These are phyloP conservation scores for Triticum turgidum DNA, from an alignment of 176 grass and related monocot species.

Conservation along the genomic window DNA sequence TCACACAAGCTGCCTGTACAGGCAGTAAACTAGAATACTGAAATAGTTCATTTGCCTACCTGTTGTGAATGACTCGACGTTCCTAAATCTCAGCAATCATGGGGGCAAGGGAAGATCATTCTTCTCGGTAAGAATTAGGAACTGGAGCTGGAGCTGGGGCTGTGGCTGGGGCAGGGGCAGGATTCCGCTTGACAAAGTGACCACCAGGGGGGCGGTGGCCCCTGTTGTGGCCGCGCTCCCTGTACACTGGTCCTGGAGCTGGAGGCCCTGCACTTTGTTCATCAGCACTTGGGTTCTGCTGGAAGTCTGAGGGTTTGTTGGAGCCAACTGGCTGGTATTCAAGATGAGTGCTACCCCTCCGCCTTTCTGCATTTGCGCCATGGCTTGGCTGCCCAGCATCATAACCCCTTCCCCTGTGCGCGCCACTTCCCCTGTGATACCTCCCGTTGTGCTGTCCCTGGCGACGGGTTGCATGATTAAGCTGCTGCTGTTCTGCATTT, in stretches of 20 bases:
- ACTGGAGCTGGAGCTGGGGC: constrained; percentile 1
- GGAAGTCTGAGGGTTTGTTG: constrained; percentile 36
- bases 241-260: constrained; percentile 32
- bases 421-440: constrained; percentile 52
- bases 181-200: constrained; percentile 48
- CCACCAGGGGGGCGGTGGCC: constrained; percentile 22
- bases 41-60: constrained; percentile 17
- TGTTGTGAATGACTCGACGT: constrained; percentile 1
- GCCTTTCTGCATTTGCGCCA: constrained; percentile 38
- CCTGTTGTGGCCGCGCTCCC: constrained; percentile 35
- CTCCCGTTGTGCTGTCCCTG: constrained; percentile 50
- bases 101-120: constrained; percentile 26
- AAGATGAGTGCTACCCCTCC: constrained; percentile 46
- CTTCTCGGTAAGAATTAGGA: constrained; percentile 32
- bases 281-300: constrained; percentile 34
- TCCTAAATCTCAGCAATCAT: constrained; percentile 1
- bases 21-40: not conserved
- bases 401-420: constrained; percentile 53
- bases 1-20: constrained; percentile 10
- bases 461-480: constrained; percentile 25
- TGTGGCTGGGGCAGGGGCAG: not conserved
- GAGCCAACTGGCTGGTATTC: constrained; percentile 69
- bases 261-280: constrained; percentile 20
- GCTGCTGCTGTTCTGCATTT: constrained; percentile 38
- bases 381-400: constrained; percentile 41